These are phyloP conservation scores for Sporothrix pseudoabietina DNA, from an alignment of 2,329 filamentous ascomycete species.

Conservation along the genomic window DNA sequence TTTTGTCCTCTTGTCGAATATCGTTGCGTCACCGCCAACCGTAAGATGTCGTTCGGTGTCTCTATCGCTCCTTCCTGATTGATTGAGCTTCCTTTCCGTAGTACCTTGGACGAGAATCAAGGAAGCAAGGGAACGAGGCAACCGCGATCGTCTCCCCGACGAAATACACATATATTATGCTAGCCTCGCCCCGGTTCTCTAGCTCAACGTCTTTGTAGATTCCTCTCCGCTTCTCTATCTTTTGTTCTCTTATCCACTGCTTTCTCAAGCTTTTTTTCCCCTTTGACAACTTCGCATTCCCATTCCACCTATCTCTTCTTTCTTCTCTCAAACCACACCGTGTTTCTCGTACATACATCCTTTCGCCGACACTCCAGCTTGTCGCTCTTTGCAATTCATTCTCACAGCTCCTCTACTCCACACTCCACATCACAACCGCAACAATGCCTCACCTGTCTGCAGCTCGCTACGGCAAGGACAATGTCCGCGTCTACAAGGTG, in stretches of 20 bases:
- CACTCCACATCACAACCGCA: constrained; percentile 17
- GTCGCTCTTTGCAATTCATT: neutral
- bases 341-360: neutral
- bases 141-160: neutral
- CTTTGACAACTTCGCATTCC: neutral
- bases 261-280: neutral
- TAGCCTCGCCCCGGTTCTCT: constrained; percentile 11
- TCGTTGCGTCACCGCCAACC: constrained; percentile 16
- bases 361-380: neutral
- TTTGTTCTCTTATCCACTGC: constrained; percentile 6
- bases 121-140: constrained; percentile 19
- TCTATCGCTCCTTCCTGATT: constrained; percentile 22
- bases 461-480: constrained; percentile 91
- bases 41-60: neutral
- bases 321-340: neutral
- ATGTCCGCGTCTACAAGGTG: constrained; percentile 97
- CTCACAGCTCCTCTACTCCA: neutral
- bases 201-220: constrained; percentile 8
- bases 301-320: neutral
- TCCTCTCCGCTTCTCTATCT: neutral
- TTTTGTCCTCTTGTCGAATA: neutral
- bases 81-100: constrained; percentile 1
- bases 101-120: constrained; percentile 10
- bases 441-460: constrained; percentile 60
- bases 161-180: constrained; percentile 10